A percentile compares a stretch with the other conserved stretches of the same genome.
These are phyloP conservation scores for Diplodia mutila DNA, from an alignment of 2,329 filamentous ascomycete genomes.

Conservation along the genomic window DNA sequence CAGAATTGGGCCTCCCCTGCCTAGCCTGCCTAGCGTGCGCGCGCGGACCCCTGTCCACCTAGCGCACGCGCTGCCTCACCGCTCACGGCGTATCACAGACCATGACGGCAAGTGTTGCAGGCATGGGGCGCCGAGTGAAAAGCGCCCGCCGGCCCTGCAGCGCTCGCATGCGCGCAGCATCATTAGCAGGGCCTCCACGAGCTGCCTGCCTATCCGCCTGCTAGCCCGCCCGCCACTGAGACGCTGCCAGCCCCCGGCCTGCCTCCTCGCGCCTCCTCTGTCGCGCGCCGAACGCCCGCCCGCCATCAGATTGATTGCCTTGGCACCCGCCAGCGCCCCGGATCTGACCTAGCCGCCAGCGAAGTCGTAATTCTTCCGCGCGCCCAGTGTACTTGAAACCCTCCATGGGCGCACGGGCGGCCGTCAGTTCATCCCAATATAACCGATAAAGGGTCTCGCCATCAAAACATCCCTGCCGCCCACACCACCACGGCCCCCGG, in stretches of 20 bases:
- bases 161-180: neutral
- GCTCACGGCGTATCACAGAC: slow-evolving; percentile 4
- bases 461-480: slow-evolving; percentile 21
- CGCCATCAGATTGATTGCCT: slow-evolving; percentile 23
- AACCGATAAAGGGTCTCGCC: slow-evolving; percentile 26
- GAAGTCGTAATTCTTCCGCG: slow-evolving; percentile 22
- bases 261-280: neutral
- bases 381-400: slow-evolving; percentile 26
- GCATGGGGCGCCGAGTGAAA: slow-evolving; percentile 5
- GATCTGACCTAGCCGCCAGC: slow-evolving; percentile 19
- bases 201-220: slow-evolving; percentile 14
- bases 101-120: slow-evolving; percentile 9
- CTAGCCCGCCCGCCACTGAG: neutral
- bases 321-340: slow-evolving; percentile 13
- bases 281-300: slow-evolving; percentile 18
- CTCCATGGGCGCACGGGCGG: slow-evolving; percentile 22
- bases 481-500: neutral
- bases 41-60: neutral
- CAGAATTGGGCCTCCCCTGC: slow-evolving; percentile 13
- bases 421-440: slow-evolving; percentile 27
- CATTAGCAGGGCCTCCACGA: slow-evolving; percentile 5
- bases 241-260: neutral
- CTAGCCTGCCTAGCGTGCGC: neutral
- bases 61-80: slow-evolving; percentile 15
- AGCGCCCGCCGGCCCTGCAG: slow-evolving; percentile 11